Evolutionary conservation across 2,329 filamentous ascomycete genomes (phyloP).

Genomic region (Zymoseptoria passerinii): DNA sequence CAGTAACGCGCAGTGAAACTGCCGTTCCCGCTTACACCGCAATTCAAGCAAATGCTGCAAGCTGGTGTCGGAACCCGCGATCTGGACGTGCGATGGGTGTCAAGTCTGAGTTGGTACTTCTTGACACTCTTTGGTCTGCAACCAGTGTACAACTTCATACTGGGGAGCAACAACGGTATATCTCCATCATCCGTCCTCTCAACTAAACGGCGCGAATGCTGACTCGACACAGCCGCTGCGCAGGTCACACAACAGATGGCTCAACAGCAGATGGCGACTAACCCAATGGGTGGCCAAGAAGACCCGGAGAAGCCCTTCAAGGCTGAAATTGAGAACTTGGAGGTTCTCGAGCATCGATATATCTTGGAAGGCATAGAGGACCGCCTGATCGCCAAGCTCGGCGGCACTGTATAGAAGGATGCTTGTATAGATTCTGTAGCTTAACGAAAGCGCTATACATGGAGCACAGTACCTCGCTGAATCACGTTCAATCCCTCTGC

Average conservation of each 20-base stretch:
- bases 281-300: constrained; percentile 75
- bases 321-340: constrained; percentile 87
- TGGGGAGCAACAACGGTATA: constrained; percentile 92
- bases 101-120: constrained; percentile 98
- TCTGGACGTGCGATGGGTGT: constrained; percentile 97
- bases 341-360: constrained; percentile 88
- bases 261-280: constrained; percentile 56
- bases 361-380: constrained; percentile 84
- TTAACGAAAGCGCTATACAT: neutral
- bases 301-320: constrained; percentile 94
- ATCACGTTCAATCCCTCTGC: neutral
- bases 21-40: constrained; percentile 92
- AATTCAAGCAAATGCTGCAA: constrained; percentile 99
- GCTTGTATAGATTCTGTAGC: neutral
- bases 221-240: constrained; percentile 58
- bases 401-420: constrained; percentile 10
- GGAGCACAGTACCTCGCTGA: neutral
- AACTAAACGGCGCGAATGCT: neutral
- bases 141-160: constrained; percentile 92
- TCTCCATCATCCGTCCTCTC: constrained; percentile 11
- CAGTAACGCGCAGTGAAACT: constrained; percentile 64
- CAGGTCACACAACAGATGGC: constrained; percentile 80
- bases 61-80: constrained; percentile 92
- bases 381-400: constrained; percentile 54
- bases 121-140: constrained; percentile 93